phyloP scores from a whole-genome alignment of 2,329 filamentous ascomycete species.

The Colletotrichum australisinense region DNA sequence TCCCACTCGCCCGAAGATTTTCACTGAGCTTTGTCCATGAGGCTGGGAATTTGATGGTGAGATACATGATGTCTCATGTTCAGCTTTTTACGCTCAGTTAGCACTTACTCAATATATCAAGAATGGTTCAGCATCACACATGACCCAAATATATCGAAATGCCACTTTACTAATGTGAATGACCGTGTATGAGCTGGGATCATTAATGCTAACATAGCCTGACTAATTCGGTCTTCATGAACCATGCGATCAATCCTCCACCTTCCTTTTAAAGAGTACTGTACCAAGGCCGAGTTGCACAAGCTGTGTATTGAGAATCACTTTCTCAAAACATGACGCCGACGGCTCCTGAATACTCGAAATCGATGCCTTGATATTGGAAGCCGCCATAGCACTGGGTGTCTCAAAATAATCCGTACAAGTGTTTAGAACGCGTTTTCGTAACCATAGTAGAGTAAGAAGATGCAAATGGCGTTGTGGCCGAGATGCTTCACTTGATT shows the following conservation, averaged over 20 bases:
- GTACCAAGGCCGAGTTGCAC: not conserved
- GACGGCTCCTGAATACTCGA: constrained; percentile 3
- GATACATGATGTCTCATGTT: constrained; percentile 64
- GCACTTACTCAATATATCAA: not conserved
- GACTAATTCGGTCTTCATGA: not conserved
- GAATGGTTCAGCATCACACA: not conserved
- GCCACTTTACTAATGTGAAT: not conserved
- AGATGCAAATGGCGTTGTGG: not conserved
- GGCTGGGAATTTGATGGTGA: constrained; percentile 87
- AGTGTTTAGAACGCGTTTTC: constrained; percentile 10
- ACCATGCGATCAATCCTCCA: not conserved
- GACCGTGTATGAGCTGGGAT: not conserved
- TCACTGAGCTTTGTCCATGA: constrained; percentile 72
- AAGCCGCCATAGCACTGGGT: not conserved
- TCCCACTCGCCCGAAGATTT: constrained; percentile 84
- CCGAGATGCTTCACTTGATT: constrained; percentile 8
- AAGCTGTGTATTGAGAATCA: not conserved
- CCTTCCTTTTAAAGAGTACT: not conserved
- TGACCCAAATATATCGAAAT: not conserved
- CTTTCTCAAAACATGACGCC: not conserved
- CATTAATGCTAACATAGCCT: constrained; percentile 5
- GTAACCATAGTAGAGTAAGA: constrained; percentile 21
- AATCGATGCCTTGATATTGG: constrained; percentile 9
- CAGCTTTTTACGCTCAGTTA: not conserved
- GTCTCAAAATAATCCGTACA: constrained; percentile 13